phyloP scores from a whole-genome alignment of 2,329 filamentous ascomycete genomes.

The Knoxdaviesia capensis region DNA sequence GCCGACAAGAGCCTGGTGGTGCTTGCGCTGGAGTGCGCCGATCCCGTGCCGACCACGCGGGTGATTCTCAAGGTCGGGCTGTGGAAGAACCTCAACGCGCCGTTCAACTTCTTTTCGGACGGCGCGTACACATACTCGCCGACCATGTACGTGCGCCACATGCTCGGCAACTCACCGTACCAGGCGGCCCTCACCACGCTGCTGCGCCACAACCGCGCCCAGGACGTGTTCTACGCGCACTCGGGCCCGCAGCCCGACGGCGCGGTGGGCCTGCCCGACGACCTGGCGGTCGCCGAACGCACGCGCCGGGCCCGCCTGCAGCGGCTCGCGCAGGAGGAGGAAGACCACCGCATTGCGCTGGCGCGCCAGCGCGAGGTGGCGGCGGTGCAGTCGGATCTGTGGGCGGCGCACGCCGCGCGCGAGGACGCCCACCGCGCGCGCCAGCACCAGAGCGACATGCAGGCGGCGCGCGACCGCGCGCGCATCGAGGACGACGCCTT shows the following conservation, averaged over 20 bases:
- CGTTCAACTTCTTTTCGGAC: conserved; percentile 32
- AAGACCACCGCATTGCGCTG: conserved; percentile 27
- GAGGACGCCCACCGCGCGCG: conserved; percentile 28
- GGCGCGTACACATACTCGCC: conserved; percentile 39
- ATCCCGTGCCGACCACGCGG: conserved; percentile 32
- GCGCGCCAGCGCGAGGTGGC: conserved; percentile 30
- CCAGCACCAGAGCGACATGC: conserved; percentile 24
- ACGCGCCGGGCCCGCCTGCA: conserved; percentile 25
- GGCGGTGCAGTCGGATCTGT: conserved; percentile 27
- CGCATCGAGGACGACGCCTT: conserved; percentile 11
- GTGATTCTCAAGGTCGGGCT: conserved; percentile 40
- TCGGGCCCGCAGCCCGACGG: conserved; percentile 31
- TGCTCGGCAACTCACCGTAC: conserved; percentile 19
- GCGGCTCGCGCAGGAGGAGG: conserved; percentile 22
- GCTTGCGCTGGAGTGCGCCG: conserved; percentile 35
- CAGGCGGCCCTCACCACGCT: conserved; percentile 23
- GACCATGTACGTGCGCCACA: conserved; percentile 36
- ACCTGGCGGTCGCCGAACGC: conserved; percentile 27
- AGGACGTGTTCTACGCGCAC: conserved; percentile 33
- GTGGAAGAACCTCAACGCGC: conserved; percentile 43
- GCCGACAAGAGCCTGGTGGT: conserved; percentile 31
- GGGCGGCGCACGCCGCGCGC: conserved; percentile 24
- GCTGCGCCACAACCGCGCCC: conserved; percentile 28
- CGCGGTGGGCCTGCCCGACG: conserved; percentile 28
- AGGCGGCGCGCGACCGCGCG: conserved; percentile 19